phyloP scores from a whole-genome alignment of 2,329 filamentous ascomycete genomes.

The Sclerotinia nivalis region DNA sequence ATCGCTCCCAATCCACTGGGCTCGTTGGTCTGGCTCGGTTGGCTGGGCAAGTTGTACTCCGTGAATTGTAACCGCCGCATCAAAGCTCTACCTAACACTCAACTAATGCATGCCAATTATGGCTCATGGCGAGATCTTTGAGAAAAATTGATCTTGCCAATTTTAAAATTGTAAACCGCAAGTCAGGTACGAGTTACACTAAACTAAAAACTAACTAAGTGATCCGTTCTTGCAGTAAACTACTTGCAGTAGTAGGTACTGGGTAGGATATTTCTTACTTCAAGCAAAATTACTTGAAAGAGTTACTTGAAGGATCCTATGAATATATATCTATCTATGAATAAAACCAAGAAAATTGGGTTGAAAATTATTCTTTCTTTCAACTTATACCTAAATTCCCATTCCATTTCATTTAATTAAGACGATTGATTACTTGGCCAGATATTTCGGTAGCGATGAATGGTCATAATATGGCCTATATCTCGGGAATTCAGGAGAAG shows the following conservation, averaged over 20 bases:
- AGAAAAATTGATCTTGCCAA: not conserved
- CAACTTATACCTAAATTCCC: not conserved
- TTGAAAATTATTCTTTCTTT: not conserved
- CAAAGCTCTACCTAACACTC: constrained; percentile 4
- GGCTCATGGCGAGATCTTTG: constrained; percentile 11
- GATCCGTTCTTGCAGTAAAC: not conserved
- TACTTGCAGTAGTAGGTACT: not conserved
- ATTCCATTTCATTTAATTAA: not conserved
- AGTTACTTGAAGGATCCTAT: not conserved
- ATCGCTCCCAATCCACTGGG: not conserved
- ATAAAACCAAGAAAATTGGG: no score
- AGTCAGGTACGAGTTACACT: not conserved
- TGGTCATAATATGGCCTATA: not conserved
- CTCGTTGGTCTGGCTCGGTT: not conserved
- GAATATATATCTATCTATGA: not conserved
- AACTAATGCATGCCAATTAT: constrained; percentile 1
- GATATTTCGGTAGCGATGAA: not conserved
- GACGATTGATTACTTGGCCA: not conserved
- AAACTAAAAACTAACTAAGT: not conserved
- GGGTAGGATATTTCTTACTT: not conserved
- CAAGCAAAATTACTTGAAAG: not conserved
- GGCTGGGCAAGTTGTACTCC: not conserved
- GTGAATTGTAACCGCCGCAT: not conserved
- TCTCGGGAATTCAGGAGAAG: not conserved
- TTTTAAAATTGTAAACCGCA: not conserved